A percentile compares a stretch with the other conserved stretches of the same genome.
Conservation (phyloP, 768 basidiomycete genomes). For the Hypsizygus marmoreus region DNA sequence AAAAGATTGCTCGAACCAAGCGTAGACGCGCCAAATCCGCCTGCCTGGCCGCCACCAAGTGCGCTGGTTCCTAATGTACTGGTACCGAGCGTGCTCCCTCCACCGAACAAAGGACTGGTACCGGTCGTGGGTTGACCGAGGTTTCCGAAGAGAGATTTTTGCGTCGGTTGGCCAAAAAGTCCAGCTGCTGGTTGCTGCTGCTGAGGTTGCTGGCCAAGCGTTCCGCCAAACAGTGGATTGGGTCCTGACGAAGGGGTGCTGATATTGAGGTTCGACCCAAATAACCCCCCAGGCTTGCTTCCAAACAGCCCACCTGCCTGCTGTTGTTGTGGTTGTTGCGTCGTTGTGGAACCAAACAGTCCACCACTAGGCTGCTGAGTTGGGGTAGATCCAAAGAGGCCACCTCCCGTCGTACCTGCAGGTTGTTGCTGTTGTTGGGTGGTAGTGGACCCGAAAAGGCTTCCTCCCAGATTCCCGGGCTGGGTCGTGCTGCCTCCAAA, state of each 20-base stretch:
- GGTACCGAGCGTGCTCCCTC: constrained; percentile 22
- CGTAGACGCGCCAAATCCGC: constrained; percentile 29
- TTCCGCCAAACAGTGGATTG: constrained; percentile 25
- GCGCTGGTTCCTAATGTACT: constrained; percentile 28
- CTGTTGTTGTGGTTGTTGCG: constrained; percentile 20
- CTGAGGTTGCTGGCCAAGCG: constrained; percentile 26
- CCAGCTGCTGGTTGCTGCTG: constrained; percentile 26
- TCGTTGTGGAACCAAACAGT: constrained; percentile 24
- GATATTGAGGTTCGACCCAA: constrained; percentile 23
- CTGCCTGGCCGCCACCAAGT: constrained; percentile 34
- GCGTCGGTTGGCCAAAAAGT: constrained; percentile 28
- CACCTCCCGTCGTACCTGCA: constrained; percentile 7
- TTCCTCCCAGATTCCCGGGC: too few relatives aligned
- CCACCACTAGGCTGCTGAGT: constrained; percentile 15
- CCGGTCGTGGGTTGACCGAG: constrained; percentile 23
- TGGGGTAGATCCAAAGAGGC: constrained; percentile 16
- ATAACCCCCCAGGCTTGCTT: constrained; percentile 24
- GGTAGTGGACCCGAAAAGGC: constrained; percentile 23
- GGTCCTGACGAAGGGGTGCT: constrained; percentile 28
- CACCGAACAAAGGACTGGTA: constrained; percentile 23
- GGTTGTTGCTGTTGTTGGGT: constrained; percentile 18
- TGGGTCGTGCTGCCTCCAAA: too few relatives aligned
- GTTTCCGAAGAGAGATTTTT: constrained; percentile 25
- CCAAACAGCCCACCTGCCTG: constrained; percentile 21
- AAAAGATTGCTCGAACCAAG: constrained; percentile 35